Base-by-base conservation (phyloP, 75 land plant species). In the Isoetes taiwanensis region DNA sequence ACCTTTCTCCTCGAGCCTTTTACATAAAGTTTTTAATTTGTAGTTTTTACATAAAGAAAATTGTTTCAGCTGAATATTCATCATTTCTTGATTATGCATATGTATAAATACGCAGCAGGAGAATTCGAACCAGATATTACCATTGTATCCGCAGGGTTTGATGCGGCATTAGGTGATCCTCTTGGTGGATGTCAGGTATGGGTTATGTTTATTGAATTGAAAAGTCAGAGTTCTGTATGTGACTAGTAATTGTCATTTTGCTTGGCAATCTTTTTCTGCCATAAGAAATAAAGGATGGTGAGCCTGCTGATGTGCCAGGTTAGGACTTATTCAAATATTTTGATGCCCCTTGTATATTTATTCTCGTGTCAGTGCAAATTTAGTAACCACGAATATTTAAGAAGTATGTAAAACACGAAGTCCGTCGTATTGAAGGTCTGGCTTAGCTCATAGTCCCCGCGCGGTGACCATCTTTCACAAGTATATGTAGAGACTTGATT, bases 131-230 rank as follows among this genome's bases (percentile, higher is more conserved):
- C 97, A 48, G 97, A 91, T 66, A 46, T 86, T 17, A 86, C 88
- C 14, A 91, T 91, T 26, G 62, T 91, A 56, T 91, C 97, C 28
- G 93, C 97, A 41, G 97, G 97, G 43, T 91, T 91, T 86, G 97
- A 91, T 82, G 97, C 97, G 38, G 97, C 97, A 48, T 72, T 77
- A 53, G 97, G 93, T 65, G 97, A 91, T 66, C 97, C 97, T 10
- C 68, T 91, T 25, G 97, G 97, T 31, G 74, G 87, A 12, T 91
- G 97, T 70, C 75, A 86, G 74, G 91, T 86, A 79, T 66, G 71
- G 6, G 16, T 6, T 19, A 5, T 6, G 23, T 4, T 46, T n/a
- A n/a, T n/a, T n/a, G n/a, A n/a, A n/a, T n/a, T n/a, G n/a, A n/a
- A n/a, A n/a, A n/a, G n/a, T n/a, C n/a, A n/a, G n/a, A n/a, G n/a